Evolutionary conservation across 2,329 filamentous ascomycete species (phyloP), one percentile per base, ranked within the genome.

Genomic region (Fusarium xylarioides): DNA sequence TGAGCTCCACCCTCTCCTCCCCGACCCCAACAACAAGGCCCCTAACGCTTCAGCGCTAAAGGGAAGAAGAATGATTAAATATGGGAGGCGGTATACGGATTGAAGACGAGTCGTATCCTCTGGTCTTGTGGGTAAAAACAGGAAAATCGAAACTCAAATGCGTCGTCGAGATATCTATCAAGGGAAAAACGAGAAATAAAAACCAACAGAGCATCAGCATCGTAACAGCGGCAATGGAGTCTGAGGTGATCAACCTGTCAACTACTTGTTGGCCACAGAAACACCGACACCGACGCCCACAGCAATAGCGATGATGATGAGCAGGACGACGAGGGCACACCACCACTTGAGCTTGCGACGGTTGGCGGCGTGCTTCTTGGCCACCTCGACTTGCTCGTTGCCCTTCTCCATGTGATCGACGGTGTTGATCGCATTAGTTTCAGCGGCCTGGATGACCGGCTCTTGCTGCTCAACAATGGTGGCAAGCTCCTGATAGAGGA

Each of bases 291-390:
- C 88, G 69, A 91, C 86, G 61, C 85, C 88, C 38, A 90, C 79
- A 14, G 83, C 86, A 64, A 90, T 83, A 71, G 84, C 86, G 57
- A 91, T 80, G 77, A 89, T 81, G 80, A 91, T 89, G 79, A 91
- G 83, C 28, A 89, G 75, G 53, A 85, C 84, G 66, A 95, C 85
- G 69, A 90, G 82, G 69, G 93, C 84, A 79, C 91, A 93, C 88
- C 89, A 94, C 93, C 93, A 95, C 86, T 95, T 95, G 83, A 94
- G 88, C 85, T 91, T 93, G 77, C 92, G 88, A 76, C 89, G 88
- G 76, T 89, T 87, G 74, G 88, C 86, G 55, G 92, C 93, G 76
- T 88, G 88, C 72, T 88, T 86, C 75, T 92, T 93, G 67, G 91
- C 93, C 79, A 89, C 86, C 74, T 88, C 87, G 68, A 95, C 89